These are phyloP conservation scores for Candida dajiaensis DNA, from an alignment of 805 yeast species.

Conservation along the genomic window DNA sequence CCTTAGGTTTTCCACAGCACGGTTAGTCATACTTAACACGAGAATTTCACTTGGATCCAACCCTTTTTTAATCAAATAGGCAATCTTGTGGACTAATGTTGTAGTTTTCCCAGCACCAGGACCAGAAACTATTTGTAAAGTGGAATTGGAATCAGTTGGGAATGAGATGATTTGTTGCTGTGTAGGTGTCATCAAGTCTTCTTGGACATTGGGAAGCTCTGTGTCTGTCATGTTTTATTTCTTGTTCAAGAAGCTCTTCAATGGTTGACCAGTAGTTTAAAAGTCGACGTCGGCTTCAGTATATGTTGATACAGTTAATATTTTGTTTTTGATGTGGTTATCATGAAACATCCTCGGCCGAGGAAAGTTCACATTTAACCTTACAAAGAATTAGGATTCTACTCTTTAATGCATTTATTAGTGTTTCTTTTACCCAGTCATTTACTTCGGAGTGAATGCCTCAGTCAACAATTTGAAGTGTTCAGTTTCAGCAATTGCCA, in stretches of 20 bases:
- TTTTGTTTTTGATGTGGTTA: too few relatives aligned
- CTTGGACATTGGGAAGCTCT: background rate
- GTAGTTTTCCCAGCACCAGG: slow-evolving; percentile 74
- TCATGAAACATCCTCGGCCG: too few relatives aligned
- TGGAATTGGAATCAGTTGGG: slow-evolving; percentile 32
- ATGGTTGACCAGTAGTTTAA: too few relatives aligned
- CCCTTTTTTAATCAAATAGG: slow-evolving; percentile 34
- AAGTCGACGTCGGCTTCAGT: too few relatives aligned
- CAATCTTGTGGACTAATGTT: slow-evolving; percentile 50
- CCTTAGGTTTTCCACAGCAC: slow-evolving; percentile 49
- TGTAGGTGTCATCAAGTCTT: slow-evolving; percentile 32
- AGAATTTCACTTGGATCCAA: slow-evolving; percentile 49
- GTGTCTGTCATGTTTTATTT: background rate
- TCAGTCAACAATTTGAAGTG: slow-evolving; percentile 40
- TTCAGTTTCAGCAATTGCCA: background rate
- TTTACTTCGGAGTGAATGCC: slow-evolving; percentile 28
- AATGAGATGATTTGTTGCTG: slow-evolving; percentile 41
- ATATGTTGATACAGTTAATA: too few relatives aligned
- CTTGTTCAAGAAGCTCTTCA: too few relatives aligned
- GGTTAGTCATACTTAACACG: slow-evolving; percentile 62
- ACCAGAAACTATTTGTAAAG: slow-evolving; percentile 55
- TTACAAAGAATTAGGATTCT: too few relatives aligned
- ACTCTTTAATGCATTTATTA: too few relatives aligned
- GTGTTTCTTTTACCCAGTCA: too few relatives aligned
- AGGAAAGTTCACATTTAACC: too few relatives aligned